Conservation (phyloP, 192 early-diverging fungal genomes). For the Phlyctochytrium arcticum region DNA sequence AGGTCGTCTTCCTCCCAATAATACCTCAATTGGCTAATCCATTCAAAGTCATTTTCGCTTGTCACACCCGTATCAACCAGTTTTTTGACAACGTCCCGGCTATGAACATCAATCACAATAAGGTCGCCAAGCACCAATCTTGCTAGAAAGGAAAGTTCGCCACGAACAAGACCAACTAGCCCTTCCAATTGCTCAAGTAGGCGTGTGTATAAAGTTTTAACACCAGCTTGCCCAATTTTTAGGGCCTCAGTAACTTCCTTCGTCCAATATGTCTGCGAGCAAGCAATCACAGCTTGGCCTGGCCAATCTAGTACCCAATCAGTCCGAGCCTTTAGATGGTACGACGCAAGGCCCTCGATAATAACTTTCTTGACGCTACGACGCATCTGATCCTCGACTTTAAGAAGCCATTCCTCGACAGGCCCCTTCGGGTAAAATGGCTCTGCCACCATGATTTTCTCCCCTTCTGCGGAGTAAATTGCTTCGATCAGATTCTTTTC, state of each 20-base stretch:
- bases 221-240: slow-evolving; percentile 34
- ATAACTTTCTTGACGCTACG: slow-evolving; percentile 56
- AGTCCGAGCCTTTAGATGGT: slow-evolving; percentile 38
- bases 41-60: slow-evolving; percentile 59
- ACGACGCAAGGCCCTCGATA: slow-evolving; percentile 42
- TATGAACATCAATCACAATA: slow-evolving; percentile 61
- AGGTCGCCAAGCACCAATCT: slow-evolving; percentile 53
- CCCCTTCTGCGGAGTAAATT: slow-evolving; percentile 60
- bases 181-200: slow-evolving; percentile 51
- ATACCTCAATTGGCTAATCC: slow-evolving; percentile 60
- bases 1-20: slow-evolving; percentile 63
- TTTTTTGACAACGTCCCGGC: slow-evolving; percentile 57
- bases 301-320: slow-evolving; percentile 58
- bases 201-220: slow-evolving; percentile 35
- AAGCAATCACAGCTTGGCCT: slow-evolving; percentile 52
- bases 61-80: slow-evolving; percentile 45
- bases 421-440: slow-evolving; percentile 59
- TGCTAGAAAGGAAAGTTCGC: slow-evolving; percentile 50
- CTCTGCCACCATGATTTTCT: slow-evolving; percentile 45
- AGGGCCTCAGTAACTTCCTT: slow-evolving; percentile 56
- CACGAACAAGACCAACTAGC: slow-evolving; percentile 50
- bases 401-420: slow-evolving; percentile 57
- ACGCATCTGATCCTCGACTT: slow-evolving; percentile 54
- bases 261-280: slow-evolving; percentile 56
- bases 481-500: slow-evolving; percentile 45